Conservation (phyloP, 352 stramenopile species). For the Phytopythium vexans region DNA sequence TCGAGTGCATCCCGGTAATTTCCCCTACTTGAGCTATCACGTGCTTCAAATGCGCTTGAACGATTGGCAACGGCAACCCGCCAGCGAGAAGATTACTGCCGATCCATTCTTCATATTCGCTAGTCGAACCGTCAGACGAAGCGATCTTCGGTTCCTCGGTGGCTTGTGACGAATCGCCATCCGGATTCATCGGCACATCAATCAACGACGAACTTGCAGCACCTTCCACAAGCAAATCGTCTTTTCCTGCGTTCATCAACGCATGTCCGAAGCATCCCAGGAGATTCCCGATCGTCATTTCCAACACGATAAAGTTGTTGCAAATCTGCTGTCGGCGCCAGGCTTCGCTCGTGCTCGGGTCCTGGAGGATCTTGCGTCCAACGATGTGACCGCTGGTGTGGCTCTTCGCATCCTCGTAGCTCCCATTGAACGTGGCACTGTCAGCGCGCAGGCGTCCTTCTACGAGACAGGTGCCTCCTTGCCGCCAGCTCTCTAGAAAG, state of each 20-base stretch:
- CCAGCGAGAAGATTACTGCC: constrained; percentile 68
- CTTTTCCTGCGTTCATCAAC: constrained; percentile 53
- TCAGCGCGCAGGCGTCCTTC: constrained; percentile 75
- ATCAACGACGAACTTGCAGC: constrained; percentile 12
- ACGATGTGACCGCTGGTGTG: constrained; percentile 83
- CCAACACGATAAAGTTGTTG: constrained; percentile 65
- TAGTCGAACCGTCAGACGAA: constrained; percentile 57
- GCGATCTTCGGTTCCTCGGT: constrained; percentile 28
- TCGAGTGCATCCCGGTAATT: constrained; percentile 38
- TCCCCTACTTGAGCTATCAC: constrained; percentile 43
- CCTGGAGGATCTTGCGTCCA: constrained; percentile 53
- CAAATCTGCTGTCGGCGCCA: constrained; percentile 24
- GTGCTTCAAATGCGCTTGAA: constrained; percentile 66
- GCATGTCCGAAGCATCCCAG: constrained; percentile 67
- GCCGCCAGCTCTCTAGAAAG: constrained; percentile 85
- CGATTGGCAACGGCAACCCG: constrained; percentile 50
- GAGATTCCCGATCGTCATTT: constrained; percentile 77
- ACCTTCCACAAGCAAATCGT: constrained; percentile 61
- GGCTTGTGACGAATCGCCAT: constrained; percentile 25
- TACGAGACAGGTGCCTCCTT: constrained; percentile 85
- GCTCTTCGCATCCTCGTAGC: constrained; percentile 86
- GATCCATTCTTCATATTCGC: constrained; percentile 85
- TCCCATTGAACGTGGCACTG: constrained; percentile 66
- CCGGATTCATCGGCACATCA: constrained; percentile 15
- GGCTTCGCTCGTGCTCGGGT: constrained; percentile 10